Percentiles rank a stretch among this genome's conserved stretches.
Evolutionary conservation across 371 early-diverging fungal species (phyloP).

Genomic region (Batkoa obscura): DNA sequence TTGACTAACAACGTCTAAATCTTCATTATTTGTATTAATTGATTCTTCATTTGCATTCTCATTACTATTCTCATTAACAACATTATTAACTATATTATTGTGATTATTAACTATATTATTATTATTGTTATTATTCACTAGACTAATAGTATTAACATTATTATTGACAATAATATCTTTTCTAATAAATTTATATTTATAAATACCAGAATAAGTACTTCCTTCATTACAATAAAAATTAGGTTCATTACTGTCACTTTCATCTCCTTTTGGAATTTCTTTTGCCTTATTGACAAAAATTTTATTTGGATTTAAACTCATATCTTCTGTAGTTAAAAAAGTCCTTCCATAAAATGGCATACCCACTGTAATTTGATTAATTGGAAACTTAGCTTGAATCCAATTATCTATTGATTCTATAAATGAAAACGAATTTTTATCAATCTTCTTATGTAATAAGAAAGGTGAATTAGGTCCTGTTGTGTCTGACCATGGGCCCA

Average conservation of each 20-base stretch:
- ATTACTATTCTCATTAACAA: conserved; percentile 17
- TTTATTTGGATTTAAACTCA: conserved; percentile 11
- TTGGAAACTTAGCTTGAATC: conserved; percentile 33
- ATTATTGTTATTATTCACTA: conserved; percentile 18
- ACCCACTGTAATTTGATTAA: conserved; percentile 33
- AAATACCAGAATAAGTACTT: conserved; percentile 29
- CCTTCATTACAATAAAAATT: conserved; percentile 25
- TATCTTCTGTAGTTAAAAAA: conserved; percentile 20
- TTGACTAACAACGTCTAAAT: conserved; percentile 9
- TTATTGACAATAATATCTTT: conserved; percentile 15
- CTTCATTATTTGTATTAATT: too few relatives aligned
- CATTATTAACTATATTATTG: conserved; percentile 14
- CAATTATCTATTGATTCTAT: conserved; percentile 17
- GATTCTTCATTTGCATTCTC: conserved; percentile 10
- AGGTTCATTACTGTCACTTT: conserved; percentile 17
- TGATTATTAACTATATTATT: conserved; percentile 28
- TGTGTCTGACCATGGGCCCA: conserved; percentile 23
- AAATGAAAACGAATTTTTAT: conserved; percentile 17
- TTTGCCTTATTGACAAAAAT: neutral
- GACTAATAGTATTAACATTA: too few relatives aligned
- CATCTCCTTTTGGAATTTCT: conserved; percentile 20
- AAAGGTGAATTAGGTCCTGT: conserved; percentile 50
- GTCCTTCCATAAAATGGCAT: conserved; percentile 40
- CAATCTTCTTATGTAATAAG: conserved; percentile 9
- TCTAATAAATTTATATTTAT: conserved; percentile 46